Conservation (phyloP, 2,329 filamentous ascomycete genomes). For the Cladosporium sp. region DNA sequence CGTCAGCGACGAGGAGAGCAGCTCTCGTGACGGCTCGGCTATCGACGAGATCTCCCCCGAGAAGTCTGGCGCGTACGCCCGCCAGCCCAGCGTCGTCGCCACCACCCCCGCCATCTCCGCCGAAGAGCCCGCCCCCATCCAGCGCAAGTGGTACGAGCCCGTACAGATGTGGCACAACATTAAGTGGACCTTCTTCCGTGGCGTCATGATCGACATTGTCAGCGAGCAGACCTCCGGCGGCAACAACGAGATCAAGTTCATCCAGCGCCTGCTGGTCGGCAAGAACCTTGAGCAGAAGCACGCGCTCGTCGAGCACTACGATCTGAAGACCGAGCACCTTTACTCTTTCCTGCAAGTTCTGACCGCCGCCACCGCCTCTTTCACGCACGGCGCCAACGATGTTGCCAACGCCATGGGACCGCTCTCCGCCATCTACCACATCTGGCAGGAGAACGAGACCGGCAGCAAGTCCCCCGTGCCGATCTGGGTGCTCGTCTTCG, state of each 20-base stretch:
- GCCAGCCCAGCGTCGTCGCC: conserved; percentile 9
- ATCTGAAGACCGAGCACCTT: conserved; percentile 48
- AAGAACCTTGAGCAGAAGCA: conserved; percentile 33
- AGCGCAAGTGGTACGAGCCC: conserved; percentile 39
- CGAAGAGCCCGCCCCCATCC: conserved; percentile 15
- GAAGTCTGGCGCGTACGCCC: conserved; percentile 8
- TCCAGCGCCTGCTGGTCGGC: conserved; percentile 29
- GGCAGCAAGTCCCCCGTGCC: conserved; percentile 49
- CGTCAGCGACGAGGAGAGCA: conserved; percentile 17
- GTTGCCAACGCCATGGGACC: conserved; percentile 59
- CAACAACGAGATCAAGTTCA: conserved; percentile 35
- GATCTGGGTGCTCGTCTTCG: conserved; percentile 55
- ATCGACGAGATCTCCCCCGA: conserved; percentile 13
- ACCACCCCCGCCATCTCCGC: conserved; percentile 7
- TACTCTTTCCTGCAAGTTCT: conserved; percentile 63
- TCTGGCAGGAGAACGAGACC: conserved; percentile 48
- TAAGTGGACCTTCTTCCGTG: conserved; percentile 47
- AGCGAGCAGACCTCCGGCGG: conserved; percentile 31
- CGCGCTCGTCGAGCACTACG: conserved; percentile 54
- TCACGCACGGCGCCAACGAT: conserved; percentile 65
- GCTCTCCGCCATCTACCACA: conserved; percentile 56
- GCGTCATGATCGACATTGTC: conserved; percentile 49
- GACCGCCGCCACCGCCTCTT: conserved; percentile 65
- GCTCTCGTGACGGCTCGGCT: conserved; percentile 18
- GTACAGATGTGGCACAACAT: conserved; percentile 43